Base-by-base conservation (phyloP, 2,329 filamentous ascomycete genomes). In the Diaporthe sp. region DNA sequence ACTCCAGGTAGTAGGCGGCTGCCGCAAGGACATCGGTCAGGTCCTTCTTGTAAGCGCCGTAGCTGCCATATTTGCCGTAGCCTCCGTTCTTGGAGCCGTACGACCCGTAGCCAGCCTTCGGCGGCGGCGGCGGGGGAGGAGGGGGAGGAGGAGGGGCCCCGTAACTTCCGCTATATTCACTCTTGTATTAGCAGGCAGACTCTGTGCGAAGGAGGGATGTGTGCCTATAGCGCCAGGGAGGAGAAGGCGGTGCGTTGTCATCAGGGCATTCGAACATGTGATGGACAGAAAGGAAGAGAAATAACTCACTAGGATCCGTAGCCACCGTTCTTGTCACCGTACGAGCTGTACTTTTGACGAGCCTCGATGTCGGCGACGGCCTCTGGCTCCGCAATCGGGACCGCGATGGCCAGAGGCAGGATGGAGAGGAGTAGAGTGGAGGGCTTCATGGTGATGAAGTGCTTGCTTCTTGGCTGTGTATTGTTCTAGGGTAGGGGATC, bases 51-150 rank as follows among this genome's bases (percentile, higher is more conserved):
- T 68, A 68, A 1, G 31, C 2, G 31, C 46, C 46, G 2, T 68
- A 68, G 65, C 46, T 55, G 46, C 65, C 44, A 13, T 73, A 73
- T 7, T 65, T 73, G 49, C 65, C 65, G 46, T 68, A 68, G 22
- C n/a, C 65, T 8, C 65, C 65, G 13, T 28, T 68, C 46, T 53
- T 68, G 65, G 53, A 46, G 59, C 59, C 59, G 9, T 68, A 68
- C 0, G 46, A 53, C 7, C 46, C 65, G 5, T 69, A 69, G 6
- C 46, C 58, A 15, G 34, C 10, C 28, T 34, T 37, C 1, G 61
- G 61, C 9, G 44, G 61, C 0, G 44, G 19, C 3, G 62, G 44
- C 8, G 37, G 37, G 1, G 28, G 8, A 22, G 57, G 57, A 8
- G 57, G 57, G 2, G 57, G 34, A 2, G 62, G 62, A 37, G 31